These are phyloP conservation scores for Hortaea sp. DNA, from an alignment of 2,329 filamentous ascomycete species.

Conservation along the genomic window DNA sequence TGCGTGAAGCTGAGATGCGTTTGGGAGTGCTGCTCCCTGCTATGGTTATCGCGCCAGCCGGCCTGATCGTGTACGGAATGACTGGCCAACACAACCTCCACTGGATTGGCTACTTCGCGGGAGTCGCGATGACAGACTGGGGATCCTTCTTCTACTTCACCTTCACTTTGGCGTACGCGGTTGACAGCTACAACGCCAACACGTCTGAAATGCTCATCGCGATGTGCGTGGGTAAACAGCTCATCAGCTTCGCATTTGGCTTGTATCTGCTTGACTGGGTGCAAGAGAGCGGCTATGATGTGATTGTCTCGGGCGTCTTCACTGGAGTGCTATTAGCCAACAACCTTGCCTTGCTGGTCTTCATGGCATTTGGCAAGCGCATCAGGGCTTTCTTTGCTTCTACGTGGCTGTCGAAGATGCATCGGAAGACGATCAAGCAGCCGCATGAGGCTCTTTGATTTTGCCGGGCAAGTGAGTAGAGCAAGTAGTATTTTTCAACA, in stretches of 20 bases:
- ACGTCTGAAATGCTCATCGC: conserved; percentile 52
- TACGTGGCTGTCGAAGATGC: conserved; percentile 25
- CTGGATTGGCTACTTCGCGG: conserved; percentile 30
- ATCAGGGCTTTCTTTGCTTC: conserved; percentile 21
- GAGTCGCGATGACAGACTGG: conserved; percentile 28
- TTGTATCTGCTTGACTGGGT: conserved; percentile 29
- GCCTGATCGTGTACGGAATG: conserved; percentile 27
- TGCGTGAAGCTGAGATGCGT: conserved; percentile 24
- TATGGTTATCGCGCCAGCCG: conserved; percentile 25
- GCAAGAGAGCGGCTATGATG: conserved; percentile 21
- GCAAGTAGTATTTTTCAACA: too few relatives aligned
- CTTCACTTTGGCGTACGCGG: conserved; percentile 51
- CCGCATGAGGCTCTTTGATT: not conserved
- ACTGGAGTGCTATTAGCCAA: conserved; percentile 24
- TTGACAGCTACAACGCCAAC: conserved; percentile 49
- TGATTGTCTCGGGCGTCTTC: conserved; percentile 28
- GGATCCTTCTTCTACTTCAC: conserved; percentile 24
- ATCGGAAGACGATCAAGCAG: conserved; percentile 14
- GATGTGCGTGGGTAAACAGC: conserved; percentile 28
- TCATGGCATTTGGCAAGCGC: conserved; percentile 27
- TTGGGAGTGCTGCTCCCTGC: conserved; percentile 26
- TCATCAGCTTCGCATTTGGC: conserved; percentile 25
- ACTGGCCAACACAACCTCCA: conserved; percentile 24
- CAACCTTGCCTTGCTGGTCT: conserved; percentile 24
- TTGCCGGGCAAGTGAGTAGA: too few relatives aligned